Evolutionary conservation across 306 rosid genomes (phyloP), one percentile per base, ranked within the genome.

Genomic region (Nissolia schottii): DNA sequence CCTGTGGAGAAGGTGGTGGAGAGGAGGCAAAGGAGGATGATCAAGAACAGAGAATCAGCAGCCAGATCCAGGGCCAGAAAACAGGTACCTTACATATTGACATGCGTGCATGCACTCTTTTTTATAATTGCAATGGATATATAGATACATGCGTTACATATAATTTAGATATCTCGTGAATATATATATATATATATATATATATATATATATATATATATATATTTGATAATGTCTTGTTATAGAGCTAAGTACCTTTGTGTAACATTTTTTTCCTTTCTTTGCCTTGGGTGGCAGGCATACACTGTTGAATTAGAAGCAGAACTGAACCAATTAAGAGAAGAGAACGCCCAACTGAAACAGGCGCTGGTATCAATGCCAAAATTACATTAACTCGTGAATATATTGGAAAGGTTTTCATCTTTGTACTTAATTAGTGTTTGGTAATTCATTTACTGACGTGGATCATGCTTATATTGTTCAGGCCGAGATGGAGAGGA

Each of bases 11-110:
- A 81, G 56, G 94, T 91, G 24, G 98, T 91, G 20, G 98, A 94
- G 87, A 87, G 98, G 77, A 85, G 98, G 74, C 97, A 94, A 32
- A 89, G 98, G 68, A 91, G 97, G 81, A 94, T 94, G 98, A 94
- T 94, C 19, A 91, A 94, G 89, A 94, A 91, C 60, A 83, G 98
- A 75, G 98, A 94, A 40, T 94, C 98, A 0, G 98, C 98, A 0
- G 97, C 97, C 2, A 87, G 98, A 74, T 94, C 98, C 16, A 86
- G 98, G 85, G 98, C 98, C 35, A 85, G 96, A 82, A 94, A 91
- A 87, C 98, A 94, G 94, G 96, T 91, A n/a, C n/a, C n/a, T n/a
- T n/a, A n/a, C n/a, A n/a, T n/a, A n/a, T n/a, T n/a, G n/a, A n/a
- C n/a, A n/a, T n/a, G 35, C 15, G 6, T 6, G 7, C 11, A 43